These are phyloP conservation scores for Saksenaea vasiformis DNA, from an alignment of 371 early-diverging fungal genomes.

Conservation along the genomic window DNA sequence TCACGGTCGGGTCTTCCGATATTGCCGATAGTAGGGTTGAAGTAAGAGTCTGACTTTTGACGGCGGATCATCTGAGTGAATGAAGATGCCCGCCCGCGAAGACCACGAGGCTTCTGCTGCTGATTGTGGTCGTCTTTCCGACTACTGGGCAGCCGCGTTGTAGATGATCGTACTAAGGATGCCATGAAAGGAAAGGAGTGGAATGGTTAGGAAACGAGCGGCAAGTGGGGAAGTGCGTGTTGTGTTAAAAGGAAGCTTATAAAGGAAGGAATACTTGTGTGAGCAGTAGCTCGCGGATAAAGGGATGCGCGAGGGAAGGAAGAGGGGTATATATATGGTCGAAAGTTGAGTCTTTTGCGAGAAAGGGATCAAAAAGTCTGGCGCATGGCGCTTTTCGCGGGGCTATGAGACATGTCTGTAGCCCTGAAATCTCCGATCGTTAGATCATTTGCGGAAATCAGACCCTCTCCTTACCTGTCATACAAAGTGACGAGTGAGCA, in stretches of 20 bases:
- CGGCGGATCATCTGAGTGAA: slow-evolving; percentile 13
- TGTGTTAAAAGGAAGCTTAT: neutral
- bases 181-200: slow-evolving; percentile 4
- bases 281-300: neutral
- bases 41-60: slow-evolving; percentile 15
- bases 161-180: slow-evolving; percentile 1
- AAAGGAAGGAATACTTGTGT: neutral
- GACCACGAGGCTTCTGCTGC: neutral
- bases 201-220: slow-evolving; percentile 1
- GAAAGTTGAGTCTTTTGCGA: neutral
- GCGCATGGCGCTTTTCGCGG: neutral
- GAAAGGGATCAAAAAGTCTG: neutral
- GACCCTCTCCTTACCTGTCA: no score
- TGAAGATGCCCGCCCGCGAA: slow-evolving; percentile 1
- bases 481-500: no score
- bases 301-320: neutral
- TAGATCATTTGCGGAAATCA: no score
- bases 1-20: slow-evolving; percentile 16
- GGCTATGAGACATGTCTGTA: no score
- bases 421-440: no score
- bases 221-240: neutral
- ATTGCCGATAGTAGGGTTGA: neutral
- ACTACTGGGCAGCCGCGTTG: neutral
- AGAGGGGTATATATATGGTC: neutral
- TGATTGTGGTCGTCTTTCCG: neutral